Conservation (phyloP, 2,329 filamentous ascomycete species). For the Teratosphaeria destructans region DNA sequence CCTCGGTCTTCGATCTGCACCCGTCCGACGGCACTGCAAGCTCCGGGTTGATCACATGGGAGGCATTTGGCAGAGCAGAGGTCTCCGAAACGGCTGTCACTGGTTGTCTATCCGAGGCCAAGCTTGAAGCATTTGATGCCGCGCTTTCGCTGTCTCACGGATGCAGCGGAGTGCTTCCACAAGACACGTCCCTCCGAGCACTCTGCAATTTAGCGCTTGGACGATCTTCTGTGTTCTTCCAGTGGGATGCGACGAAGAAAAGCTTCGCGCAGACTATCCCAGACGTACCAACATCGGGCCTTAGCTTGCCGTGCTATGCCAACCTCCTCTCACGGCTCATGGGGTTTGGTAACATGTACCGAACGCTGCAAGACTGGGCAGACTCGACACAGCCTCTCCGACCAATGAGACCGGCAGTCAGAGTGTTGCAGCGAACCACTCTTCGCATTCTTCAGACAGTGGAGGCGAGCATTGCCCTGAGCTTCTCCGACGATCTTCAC, state of each 20-base stretch:
- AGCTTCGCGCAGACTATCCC: constrained; percentile 42
- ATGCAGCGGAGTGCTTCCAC: constrained; percentile 29
- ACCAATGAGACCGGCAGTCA: constrained; percentile 3
- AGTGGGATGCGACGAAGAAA: constrained; percentile 43
- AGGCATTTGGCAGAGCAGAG: constrained; percentile 41
- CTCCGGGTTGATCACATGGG: constrained; percentile 51
- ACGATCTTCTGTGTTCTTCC: constrained; percentile 61
- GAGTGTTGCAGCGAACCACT: constrained; percentile 33
- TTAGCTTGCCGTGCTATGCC: constrained; percentile 38
- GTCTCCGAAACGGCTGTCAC: background rate
- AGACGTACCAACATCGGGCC: constrained; percentile 40
- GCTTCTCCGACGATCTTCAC: constrained; percentile 13
- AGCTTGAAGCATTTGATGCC: constrained; percentile 55
- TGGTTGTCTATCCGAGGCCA: constrained; percentile 58
- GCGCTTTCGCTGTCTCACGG: constrained; percentile 35
- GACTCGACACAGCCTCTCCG: background rate
- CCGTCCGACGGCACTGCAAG: background rate
- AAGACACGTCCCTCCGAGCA: constrained; percentile 35
- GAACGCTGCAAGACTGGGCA: constrained; percentile 11
- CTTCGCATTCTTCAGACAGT: constrained; percentile 30
- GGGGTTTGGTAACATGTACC: constrained; percentile 23
- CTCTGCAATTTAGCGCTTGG: constrained; percentile 59
- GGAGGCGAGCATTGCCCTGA: constrained; percentile 29
- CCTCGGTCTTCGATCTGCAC: background rate
- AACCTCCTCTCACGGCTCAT: constrained; percentile 42